Conservation (phyloP, 495 filamentous ascomycete species). For the Penicillium salamii region DNA sequence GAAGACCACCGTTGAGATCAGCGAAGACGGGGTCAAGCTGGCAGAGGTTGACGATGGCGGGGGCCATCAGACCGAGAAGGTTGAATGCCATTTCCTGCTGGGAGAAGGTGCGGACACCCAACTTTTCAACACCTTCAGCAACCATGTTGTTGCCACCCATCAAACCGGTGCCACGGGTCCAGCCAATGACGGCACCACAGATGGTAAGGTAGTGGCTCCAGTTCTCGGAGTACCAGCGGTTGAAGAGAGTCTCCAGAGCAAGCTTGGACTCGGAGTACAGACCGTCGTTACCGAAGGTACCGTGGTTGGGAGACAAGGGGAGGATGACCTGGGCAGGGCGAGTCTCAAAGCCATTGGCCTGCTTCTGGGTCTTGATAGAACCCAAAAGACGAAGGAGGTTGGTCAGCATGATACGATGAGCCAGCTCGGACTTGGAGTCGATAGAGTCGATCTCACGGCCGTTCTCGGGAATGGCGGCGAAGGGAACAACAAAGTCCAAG, state of each 20-base stretch:
- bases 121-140: conserved; percentile 92
- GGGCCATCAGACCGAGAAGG: conserved; percentile 92
- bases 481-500: conserved; percentile 92
- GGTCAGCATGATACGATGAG: conserved; percentile 98
- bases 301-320: conserved; percentile 95
- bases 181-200: conserved; percentile 97
- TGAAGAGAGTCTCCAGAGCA: conserved; percentile 95
- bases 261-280: conserved; percentile 98
- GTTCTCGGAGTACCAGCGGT: conserved; percentile 95
- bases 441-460: conserved; percentile 97
- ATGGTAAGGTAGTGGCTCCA: conserved; percentile 99
- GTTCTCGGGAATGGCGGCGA: conserved; percentile 96
- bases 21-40: conserved; percentile 94
- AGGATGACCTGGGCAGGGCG: conserved; percentile 95
- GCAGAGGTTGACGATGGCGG: conserved; percentile 90
- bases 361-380: conserved; percentile 86
- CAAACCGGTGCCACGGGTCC: conserved; percentile 96
- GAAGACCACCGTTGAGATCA: conserved; percentile 94
- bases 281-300: conserved; percentile 96
- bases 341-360: conserved; percentile 81
- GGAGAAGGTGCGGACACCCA: conserved; percentile 96
- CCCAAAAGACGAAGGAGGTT: conserved; percentile 91
- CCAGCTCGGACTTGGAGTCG: conserved; percentile 96
- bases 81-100: conserved; percentile 99
- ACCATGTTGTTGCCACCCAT: conserved; percentile 99